These are phyloP conservation scores for Xanthoparmelia taractica DNA, from an alignment of 495 filamentous ascomycete genomes.

Conservation along the genomic window DNA sequence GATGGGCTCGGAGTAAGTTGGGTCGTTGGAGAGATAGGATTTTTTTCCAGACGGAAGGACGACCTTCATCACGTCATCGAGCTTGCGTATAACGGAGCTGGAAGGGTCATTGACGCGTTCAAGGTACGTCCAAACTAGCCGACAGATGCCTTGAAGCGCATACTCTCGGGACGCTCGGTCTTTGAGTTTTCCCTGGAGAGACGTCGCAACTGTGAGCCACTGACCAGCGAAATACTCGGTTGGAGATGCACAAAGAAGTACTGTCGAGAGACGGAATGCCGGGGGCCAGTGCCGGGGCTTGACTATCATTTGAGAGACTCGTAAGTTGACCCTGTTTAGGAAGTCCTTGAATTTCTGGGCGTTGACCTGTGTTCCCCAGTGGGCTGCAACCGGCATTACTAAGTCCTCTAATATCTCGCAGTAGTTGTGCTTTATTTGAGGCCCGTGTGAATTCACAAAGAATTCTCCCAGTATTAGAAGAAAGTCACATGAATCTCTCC, in stretches of 20 bases:
- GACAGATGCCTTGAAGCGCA: slow-evolving; percentile 80
- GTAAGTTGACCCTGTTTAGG: slow-evolving; percentile 62
- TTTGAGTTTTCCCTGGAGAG: slow-evolving; percentile 69
- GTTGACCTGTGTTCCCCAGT: slow-evolving; percentile 61
- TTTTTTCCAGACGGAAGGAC: slow-evolving; percentile 72
- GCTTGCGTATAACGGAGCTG: slow-evolving; percentile 60
- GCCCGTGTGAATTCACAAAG: slow-evolving; percentile 77
- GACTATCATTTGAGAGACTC: slow-evolving; percentile 69
- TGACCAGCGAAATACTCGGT: slow-evolving; percentile 74
- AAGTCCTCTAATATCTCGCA: slow-evolving; percentile 84
- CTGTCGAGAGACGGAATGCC: slow-evolving; percentile 76
- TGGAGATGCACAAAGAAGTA: slow-evolving; percentile 79
- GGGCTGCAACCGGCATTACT: slow-evolving; percentile 78
- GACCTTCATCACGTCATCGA: slow-evolving; percentile 79
- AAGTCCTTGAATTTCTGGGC: slow-evolving; percentile 81
- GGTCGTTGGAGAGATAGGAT: slow-evolving; percentile 71
- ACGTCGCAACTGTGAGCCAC: slow-evolving; percentile 73
- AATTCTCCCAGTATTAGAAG: slow-evolving; percentile 70
- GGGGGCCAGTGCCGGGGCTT: slow-evolving; percentile 88
- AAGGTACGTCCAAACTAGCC: slow-evolving; percentile 93
- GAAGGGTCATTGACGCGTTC: slow-evolving; percentile 71
- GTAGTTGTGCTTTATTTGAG: slow-evolving; percentile 84
- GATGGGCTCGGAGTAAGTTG: slow-evolving; percentile 73
- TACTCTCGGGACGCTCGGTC: slow-evolving; percentile 72
- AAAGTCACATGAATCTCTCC: slow-evolving; percentile 83